These are phyloP conservation scores for Papiliotrema fonsecae DNA, from an alignment of 1,284 basidiomycete genomes.

Conservation along the genomic window DNA sequence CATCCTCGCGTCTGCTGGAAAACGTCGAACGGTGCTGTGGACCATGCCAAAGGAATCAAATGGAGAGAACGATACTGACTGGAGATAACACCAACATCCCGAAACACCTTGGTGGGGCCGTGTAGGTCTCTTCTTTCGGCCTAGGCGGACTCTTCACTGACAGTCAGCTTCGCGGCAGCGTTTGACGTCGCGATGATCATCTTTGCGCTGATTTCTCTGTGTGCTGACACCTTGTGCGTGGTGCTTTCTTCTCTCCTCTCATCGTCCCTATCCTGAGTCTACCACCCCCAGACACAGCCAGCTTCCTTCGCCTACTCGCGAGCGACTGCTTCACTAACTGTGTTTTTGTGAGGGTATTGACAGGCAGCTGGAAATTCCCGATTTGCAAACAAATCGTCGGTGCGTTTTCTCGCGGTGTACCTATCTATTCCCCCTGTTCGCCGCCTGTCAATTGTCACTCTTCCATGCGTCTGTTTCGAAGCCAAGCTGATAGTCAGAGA, in stretches of 20 bases:
- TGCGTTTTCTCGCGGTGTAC: background rate
- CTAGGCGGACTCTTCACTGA: background rate
- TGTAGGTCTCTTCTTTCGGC: constrained; percentile 14
- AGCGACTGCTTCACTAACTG: background rate
- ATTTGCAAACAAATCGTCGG: constrained; percentile 12
- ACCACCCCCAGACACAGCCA: no score
- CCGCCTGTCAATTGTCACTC: no score
- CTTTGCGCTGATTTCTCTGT: constrained; percentile 19
- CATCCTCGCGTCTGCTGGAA: no score
- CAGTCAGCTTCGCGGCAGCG: constrained; percentile 21
- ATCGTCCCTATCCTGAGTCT: no score
- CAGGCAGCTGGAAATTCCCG: constrained; percentile 13
- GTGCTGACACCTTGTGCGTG: constrained; percentile 29
- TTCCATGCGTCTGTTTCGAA: background rate
- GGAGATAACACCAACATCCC: constrained; percentile 35
- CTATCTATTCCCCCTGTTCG: no score
- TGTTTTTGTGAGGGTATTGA: background rate
- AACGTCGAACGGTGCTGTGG: no score
- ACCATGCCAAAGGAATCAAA: no score
- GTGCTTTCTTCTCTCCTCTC: no score
- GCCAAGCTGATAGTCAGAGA: constrained; percentile 23
- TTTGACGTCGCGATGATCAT: constrained; percentile 28
- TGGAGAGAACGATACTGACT: no score
- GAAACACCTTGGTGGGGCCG: constrained; percentile 33
- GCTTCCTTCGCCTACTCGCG: no score